A percentile compares a stretch with the other conserved stretches of the same genome.
Conservation (phyloP, 345 rosid genomes). For the Rhodamnia rubescens region DNA sequence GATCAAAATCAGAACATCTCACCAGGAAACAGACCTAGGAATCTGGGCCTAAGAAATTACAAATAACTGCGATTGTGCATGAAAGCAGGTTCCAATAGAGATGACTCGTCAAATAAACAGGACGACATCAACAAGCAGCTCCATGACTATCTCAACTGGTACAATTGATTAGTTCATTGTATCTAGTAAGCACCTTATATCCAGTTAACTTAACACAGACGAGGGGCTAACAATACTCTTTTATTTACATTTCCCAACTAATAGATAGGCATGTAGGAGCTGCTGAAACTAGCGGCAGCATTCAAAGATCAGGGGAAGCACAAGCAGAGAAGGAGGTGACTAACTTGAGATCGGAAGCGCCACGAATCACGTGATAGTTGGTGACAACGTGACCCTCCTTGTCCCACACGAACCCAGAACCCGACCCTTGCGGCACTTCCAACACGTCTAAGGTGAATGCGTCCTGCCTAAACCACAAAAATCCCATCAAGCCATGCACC, state of each 20-base stretch:
- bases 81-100: background rate
- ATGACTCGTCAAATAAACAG: background rate
- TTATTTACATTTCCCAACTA: background rate
- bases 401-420: conserved; percentile 97
- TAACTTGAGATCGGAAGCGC: conserved; percentile 94
- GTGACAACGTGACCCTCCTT: conserved; percentile 76
- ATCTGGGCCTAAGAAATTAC: background rate
- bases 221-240: background rate
- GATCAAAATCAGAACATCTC: background rate
- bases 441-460: conserved; percentile 86
- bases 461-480: conserved; percentile 50
- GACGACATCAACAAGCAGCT: background rate
- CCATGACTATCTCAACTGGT: background rate
- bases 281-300: background rate
- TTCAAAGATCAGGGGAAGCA: background rate
- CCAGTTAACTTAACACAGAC: background rate
- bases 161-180: background rate
- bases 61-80: background rate
- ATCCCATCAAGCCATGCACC: background rate
- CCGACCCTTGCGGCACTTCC: conserved; percentile 97
- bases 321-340: background rate
- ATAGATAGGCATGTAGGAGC: background rate
- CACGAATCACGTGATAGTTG: conserved; percentile 91
- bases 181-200: background rate
- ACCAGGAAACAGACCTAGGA: background rate